Evolutionary conservation across 2,329 filamentous ascomycete genomes (phyloP), one percentile per base, ranked within the genome.

Genomic region (Mariannaea sp.): DNA sequence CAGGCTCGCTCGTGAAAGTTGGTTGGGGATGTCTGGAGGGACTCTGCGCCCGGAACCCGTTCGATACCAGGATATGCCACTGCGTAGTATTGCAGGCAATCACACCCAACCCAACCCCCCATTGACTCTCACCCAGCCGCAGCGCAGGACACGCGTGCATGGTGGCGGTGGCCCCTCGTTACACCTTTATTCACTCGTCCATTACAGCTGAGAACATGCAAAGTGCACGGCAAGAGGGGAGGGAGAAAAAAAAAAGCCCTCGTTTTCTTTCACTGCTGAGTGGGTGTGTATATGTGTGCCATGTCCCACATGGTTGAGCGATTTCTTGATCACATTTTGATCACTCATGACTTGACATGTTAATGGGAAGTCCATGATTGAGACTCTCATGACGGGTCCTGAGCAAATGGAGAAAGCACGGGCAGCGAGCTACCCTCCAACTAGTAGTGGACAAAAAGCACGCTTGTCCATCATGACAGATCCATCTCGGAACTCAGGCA

Each of bases 161-260:
- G 30, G n/a, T n/a, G n/a, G n/a, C n/a, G n/a, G n/a, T n/a, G n/a
- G 22, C 22, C 8, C 5, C 22, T 8, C 22, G 8, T 24, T 24
- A 8, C 22, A 8, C 22, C 22, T 24, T n/a, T n/a, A n/a, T n/a
- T n/a, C n/a, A 24, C 22, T 24, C 8, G n/a, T 24, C 5, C 22
- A 24, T 24, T 5, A 24, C 22, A 8, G 8, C 22, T 24, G 22
- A 8, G 22, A 24, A 24, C 22, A 5, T 51, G 33, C 40, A 33
- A 38, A 49, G 33, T 19, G 43, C 47, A 52, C 42, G n/a, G n/a
- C n/a, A n/a, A n/a, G n/a, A n/a, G n/a, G n/a, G n/a, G n/a, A n/a
- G n/a, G n/a, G n/a, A n/a, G n/a, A n/a, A n/a, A n/a, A n/a, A n/a
- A 51, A 32, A 52, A 51, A 41, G 41, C 49, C 33, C 41, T 38